These are phyloP conservation scores for Kuraishia floccosa DNA, from an alignment of 805 yeast genomes.

Conservation along the genomic window DNA sequence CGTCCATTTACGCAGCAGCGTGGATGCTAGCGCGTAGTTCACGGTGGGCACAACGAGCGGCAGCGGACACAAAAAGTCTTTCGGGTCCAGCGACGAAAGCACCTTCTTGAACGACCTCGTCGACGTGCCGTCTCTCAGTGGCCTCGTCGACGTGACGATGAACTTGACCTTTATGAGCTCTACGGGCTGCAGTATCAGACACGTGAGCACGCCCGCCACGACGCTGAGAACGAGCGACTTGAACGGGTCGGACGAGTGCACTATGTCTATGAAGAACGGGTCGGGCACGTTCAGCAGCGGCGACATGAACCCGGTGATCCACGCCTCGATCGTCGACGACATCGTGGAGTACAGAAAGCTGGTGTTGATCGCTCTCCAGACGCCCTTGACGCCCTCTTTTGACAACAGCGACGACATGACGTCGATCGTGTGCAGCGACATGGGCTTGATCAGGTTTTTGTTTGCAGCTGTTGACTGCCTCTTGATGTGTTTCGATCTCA, in stretches of 20 bases:
- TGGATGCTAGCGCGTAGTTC: slow-evolving; percentile 47
- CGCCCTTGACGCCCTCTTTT: slow-evolving; percentile 61
- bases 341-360: slow-evolving; percentile 70
- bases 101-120: slow-evolving; percentile 65
- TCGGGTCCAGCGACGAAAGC: slow-evolving; percentile 35
- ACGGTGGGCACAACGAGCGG: slow-evolving; percentile 57
- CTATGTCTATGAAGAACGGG: slow-evolving; percentile 73
- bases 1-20: slow-evolving; percentile 52
- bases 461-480: background rate
- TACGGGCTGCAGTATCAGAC: slow-evolving; percentile 65
- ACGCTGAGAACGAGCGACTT: slow-evolving; percentile 58
- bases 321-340: slow-evolving; percentile 70
- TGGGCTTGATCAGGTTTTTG: slow-evolving; percentile 31
- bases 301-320: slow-evolving; percentile 84
- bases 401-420: slow-evolving; percentile 52
- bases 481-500: background rate
- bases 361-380: slow-evolving; percentile 68
- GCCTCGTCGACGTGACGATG: slow-evolving; percentile 60
- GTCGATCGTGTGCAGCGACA: slow-evolving; percentile 51
- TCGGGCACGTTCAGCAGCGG: slow-evolving; percentile 79
- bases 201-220: slow-evolving; percentile 62
- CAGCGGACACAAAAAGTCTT: slow-evolving; percentile 37
- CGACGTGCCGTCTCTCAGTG: too few relatives aligned
- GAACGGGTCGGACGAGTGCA: slow-evolving; percentile 70
- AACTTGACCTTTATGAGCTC: slow-evolving; percentile 73